These are phyloP conservation scores for Albophoma yamanashiensis DNA, from an alignment of 2,329 filamentous ascomycete genomes.

Conservation along the genomic window DNA sequence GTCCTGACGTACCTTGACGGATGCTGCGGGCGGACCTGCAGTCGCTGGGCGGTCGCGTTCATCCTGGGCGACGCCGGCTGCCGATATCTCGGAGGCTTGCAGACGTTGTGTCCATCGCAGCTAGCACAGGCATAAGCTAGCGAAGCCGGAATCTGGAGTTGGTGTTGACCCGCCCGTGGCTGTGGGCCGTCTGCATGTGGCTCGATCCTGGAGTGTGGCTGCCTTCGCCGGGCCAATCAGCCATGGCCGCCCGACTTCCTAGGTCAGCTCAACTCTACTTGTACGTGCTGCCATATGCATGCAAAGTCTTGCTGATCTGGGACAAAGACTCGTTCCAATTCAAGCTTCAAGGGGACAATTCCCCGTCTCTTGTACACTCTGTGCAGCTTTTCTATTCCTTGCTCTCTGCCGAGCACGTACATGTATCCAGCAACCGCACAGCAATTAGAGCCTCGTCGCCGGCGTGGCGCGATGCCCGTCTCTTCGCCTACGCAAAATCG, in stretches of 20 bases:
- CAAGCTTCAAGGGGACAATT: too few relatives aligned
- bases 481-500: too few relatives aligned
- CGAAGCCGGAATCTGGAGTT: conserved; percentile 6
- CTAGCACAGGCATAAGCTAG: not conserved
- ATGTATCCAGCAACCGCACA: too few relatives aligned
- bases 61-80: not conserved
- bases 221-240: not conserved
- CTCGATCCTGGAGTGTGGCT: not conserved
- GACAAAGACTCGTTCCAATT: not conserved
- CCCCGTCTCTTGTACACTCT: too few relatives aligned
- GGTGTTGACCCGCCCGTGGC: conserved; percentile 11
- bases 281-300: not conserved
- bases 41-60: not conserved
- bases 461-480: too few relatives aligned
- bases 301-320: too few relatives aligned
- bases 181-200: not conserved
- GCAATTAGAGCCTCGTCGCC: too few relatives aligned
- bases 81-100: not conserved
- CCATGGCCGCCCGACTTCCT: not conserved
- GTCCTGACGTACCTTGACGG: not conserved
- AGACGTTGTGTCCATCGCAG: not conserved
- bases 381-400: too few relatives aligned
- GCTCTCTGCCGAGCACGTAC: too few relatives aligned
- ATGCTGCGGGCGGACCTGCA: not conserved
- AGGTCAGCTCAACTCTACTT: not conserved